phyloP scores from a whole-genome alignment of 257 asterid genomes.

The Dorcoceras hygrometricum region DNA sequence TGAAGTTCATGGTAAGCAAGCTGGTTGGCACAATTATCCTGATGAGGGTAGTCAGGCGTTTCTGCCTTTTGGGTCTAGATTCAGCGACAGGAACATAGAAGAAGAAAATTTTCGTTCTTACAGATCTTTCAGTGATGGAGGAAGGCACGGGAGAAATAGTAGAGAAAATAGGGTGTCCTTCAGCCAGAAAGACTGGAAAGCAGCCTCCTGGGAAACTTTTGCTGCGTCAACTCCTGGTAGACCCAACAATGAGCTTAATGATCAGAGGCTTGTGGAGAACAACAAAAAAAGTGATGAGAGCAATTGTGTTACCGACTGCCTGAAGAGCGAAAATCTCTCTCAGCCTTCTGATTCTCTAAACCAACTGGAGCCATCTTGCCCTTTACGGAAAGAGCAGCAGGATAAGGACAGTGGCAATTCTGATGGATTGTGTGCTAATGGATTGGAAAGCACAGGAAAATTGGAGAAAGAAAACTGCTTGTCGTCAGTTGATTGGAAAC shows the following conservation, averaged over 20 bases:
- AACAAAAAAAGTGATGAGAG: conserved; percentile 27
- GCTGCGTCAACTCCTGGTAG: conserved; percentile 56
- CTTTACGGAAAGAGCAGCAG: conserved; percentile 42
- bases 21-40: conserved; percentile 69
- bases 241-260: conserved; percentile 41
- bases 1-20: conserved; percentile 99
- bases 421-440: conserved; percentile 30
- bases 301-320: conserved; percentile 11
- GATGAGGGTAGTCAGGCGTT: conserved; percentile 70
- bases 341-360: conserved; percentile 34
- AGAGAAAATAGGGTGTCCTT: conserved; percentile 68
- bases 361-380: conserved; percentile 41
- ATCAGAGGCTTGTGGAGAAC: conserved; percentile 58
- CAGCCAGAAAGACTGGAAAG: conserved; percentile 73
- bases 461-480: conserved; percentile 56
- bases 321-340: conserved; percentile 25
- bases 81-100: conserved; percentile 59
- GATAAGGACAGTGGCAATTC: conserved; percentile 37
- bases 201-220: conserved; percentile 55
- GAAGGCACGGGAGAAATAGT: conserved; percentile 47
- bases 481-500: conserved; percentile 60
- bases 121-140: conserved; percentile 54
- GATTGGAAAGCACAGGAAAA: conserved; percentile 35
- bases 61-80: conserved; percentile 60
- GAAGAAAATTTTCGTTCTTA: conserved; percentile 63